These are phyloP conservation scores for Fragilariopsis cylindrus DNA, from an alignment of 108 stramenopile genomes.

Conservation along the genomic window DNA sequence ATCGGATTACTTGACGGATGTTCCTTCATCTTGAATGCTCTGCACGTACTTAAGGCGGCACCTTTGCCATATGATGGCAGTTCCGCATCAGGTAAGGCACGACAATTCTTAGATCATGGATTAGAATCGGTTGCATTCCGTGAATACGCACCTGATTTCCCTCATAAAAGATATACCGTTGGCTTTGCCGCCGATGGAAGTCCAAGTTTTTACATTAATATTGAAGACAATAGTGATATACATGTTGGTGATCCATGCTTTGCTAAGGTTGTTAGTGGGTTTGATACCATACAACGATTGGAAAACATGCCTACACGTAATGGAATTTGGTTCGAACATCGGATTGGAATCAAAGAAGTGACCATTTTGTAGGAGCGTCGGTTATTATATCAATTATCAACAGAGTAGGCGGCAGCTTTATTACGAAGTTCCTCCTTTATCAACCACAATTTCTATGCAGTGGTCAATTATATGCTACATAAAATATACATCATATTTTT, in stretches of 20 bases:
- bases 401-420: too few species aligned
- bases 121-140: constrained; percentile 68
- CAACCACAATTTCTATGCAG: too few species aligned
- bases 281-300: constrained; percentile 57
- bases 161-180: constrained; percentile 72
- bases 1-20: constrained; percentile 43
- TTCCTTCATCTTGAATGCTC: constrained; percentile 55
- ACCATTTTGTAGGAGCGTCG: constrained; percentile 13
- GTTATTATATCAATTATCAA: too few species aligned
- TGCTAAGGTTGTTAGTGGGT: constrained; percentile 65
- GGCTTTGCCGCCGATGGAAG: constrained; percentile 75
- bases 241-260: constrained; percentile 81
- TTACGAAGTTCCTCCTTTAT: too few species aligned
- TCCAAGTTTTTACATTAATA: constrained; percentile 88
- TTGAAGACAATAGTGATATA: constrained; percentile 74
- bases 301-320: constrained; percentile 42
- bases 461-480: too few species aligned
- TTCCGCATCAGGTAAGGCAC: constrained; percentile 26
- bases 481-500: too few species aligned
- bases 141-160: constrained; percentile 70
- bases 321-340: constrained; percentile 48
- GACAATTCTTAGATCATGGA: constrained; percentile 46
- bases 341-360: constrained; percentile 44
- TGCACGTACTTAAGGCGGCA: constrained; percentile 61
- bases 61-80: constrained; percentile 49